Conservation (phyloP, 192 early-diverging fungal genomes). For the Chytriomyces confervae region DNA sequence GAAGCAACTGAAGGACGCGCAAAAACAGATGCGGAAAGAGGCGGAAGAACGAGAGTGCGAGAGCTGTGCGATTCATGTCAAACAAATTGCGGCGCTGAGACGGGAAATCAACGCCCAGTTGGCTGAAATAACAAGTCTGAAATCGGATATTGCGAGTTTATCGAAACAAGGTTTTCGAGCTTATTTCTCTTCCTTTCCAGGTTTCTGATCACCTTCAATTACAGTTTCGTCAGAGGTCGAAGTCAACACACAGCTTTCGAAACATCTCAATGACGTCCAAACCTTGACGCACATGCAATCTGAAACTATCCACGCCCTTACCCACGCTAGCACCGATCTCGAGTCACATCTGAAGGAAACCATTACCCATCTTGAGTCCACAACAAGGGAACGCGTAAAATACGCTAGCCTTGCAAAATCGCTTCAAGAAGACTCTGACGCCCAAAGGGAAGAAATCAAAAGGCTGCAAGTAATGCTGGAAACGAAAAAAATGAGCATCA, state of each 20-base stretch:
- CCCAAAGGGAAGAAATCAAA: neutral
- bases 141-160: neutral
- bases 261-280: neutral
- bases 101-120: neutral
- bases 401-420: neutral
- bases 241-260: neutral
- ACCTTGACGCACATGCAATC: slow-evolving; percentile 3
- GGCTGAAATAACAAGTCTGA: neutral
- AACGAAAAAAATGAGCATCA: neutral
- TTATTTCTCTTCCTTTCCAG: neutral
- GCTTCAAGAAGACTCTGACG: neutral
- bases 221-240: neutral
- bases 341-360: neutral
- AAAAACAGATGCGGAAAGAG: neutral
- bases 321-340: neutral
- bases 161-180: neutral
- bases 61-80: neutral
- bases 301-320: neutral
- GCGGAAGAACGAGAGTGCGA: neutral
- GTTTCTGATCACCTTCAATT: neutral
- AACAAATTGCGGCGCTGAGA: neutral
- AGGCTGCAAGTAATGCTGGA: neutral
- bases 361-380: neutral
- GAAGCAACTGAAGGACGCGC: neutral
- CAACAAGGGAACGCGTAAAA: neutral